Percentiles rank a stretch among this genome's conserved stretches.
phyloP scores from a whole-genome alignment of 2,329 filamentous ascomycete genomes.

The Dactylellina parvicollis region DNA sequence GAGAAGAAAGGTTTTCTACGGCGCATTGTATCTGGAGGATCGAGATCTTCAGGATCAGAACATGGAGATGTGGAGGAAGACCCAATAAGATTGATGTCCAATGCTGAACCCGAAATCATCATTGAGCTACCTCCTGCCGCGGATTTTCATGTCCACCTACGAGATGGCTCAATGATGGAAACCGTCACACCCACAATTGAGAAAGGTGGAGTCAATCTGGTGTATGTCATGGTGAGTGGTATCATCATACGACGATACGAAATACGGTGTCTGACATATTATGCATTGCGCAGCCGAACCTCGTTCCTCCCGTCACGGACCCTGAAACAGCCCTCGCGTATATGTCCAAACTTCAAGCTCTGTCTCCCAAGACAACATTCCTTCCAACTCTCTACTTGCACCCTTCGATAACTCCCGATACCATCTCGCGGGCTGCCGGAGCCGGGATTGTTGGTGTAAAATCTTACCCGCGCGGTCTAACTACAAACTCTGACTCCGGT shows the following conservation, averaged over 20 bases:
- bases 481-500: constrained; percentile 74
- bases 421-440: constrained; percentile 76
- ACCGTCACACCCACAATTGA: constrained; percentile 68
- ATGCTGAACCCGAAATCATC: constrained; percentile 42
- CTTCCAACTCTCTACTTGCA: constrained; percentile 79
- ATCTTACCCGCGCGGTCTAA: constrained; percentile 73
- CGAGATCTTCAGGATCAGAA: constrained; percentile 33
- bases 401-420: constrained; percentile 72
- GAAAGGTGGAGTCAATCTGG: constrained; percentile 73
- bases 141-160: constrained; percentile 69
- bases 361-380: constrained; percentile 72
- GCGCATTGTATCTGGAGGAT: constrained; percentile 25
- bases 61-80: constrained; percentile 8
- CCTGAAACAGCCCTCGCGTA: constrained; percentile 74
- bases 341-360: constrained; percentile 69
- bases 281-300: constrained; percentile 67
- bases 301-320: constrained; percentile 72
- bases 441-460: constrained; percentile 78
- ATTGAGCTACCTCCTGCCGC: constrained; percentile 57
- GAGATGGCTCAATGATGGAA: constrained; percentile 73
- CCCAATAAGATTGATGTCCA: neutral
- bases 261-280: constrained; percentile 26
- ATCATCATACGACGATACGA: neutral
- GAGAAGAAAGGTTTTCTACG: constrained; percentile 36
- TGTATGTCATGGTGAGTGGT: constrained; percentile 65